Evolutionary conservation across 495 filamentous ascomycete genomes (phyloP).

Genomic region (Parmelia sp.): DNA sequence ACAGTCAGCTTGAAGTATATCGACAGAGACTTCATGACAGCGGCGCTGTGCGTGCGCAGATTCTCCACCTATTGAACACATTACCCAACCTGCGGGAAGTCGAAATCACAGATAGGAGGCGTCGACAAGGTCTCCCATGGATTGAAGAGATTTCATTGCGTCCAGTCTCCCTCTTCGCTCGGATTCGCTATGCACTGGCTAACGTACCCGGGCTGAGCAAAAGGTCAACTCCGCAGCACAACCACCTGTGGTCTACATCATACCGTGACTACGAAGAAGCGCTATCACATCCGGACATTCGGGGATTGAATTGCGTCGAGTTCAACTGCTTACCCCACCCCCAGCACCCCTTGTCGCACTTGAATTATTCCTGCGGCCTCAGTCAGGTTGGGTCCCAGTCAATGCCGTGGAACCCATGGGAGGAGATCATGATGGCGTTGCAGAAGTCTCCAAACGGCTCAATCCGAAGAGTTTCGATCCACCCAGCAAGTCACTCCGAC

Average conservation of each 20-base stretch:
- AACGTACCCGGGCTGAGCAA: neutral
- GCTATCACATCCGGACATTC: no score
- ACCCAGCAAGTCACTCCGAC: neutral
- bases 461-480: neutral
- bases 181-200: neutral
- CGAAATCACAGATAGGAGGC: neutral
- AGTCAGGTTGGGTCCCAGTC: neutral
- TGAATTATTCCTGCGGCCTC: no score
- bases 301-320: no score
- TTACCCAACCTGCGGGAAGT: neutral
- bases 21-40: neutral
- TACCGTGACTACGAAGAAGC: no score
- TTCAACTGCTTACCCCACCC: no score
- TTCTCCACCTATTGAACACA: neutral
- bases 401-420: neutral
- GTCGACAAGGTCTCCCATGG: neutral
- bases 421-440: neutral
- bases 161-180: neutral
- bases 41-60: neutral
- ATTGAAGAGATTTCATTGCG: neutral
- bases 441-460: neutral
- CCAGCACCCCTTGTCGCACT: no score
- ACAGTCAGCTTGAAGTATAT: neutral
- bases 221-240: neutral
- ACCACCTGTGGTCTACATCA: no score